phyloP scores from a whole-genome alignment of 176 grass and related monocot genomes.

The Microstegium vimineum region DNA sequence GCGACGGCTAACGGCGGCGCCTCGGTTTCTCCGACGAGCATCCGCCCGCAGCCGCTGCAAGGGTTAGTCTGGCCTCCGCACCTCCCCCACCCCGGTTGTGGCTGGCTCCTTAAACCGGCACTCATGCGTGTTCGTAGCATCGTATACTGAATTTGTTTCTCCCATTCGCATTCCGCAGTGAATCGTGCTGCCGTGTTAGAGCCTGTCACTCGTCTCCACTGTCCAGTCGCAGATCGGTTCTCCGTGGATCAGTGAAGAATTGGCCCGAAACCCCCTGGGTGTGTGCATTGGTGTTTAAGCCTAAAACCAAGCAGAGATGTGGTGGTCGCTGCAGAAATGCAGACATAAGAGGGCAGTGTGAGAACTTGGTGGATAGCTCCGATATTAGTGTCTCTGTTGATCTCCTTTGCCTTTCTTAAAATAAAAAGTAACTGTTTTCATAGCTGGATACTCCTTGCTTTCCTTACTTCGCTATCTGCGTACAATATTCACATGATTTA shows the following conservation, averaged over 20 bases:
- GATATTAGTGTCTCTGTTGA: neutral
- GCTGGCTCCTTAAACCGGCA: neutral
- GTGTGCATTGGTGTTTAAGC: neutral
- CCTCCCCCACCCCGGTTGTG: neutral
- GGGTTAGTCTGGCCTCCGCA: neutral
- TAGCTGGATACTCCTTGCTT: no score
- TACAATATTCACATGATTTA: no score
- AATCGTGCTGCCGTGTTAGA: no score
- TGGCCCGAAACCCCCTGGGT: neutral
- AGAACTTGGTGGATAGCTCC: neutral
- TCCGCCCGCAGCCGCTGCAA: neutral
- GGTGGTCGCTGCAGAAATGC: neutral
- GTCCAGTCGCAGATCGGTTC: neutral
- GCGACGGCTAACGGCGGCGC: neutral
- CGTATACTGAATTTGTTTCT: no score
- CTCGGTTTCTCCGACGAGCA: neutral
- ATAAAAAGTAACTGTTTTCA: no score
- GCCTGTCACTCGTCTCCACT: neutral
- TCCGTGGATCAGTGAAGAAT: neutral
- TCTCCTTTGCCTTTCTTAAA: neutral
- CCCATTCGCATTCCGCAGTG: neutral
- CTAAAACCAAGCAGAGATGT: neutral
- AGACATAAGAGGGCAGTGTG: neutral
- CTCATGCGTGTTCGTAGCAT: neutral
- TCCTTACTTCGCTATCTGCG: no score